phyloP scores from a whole-genome alignment of 352 stramenopile genomes.

The Phytophthora fragariaefolia region DNA sequence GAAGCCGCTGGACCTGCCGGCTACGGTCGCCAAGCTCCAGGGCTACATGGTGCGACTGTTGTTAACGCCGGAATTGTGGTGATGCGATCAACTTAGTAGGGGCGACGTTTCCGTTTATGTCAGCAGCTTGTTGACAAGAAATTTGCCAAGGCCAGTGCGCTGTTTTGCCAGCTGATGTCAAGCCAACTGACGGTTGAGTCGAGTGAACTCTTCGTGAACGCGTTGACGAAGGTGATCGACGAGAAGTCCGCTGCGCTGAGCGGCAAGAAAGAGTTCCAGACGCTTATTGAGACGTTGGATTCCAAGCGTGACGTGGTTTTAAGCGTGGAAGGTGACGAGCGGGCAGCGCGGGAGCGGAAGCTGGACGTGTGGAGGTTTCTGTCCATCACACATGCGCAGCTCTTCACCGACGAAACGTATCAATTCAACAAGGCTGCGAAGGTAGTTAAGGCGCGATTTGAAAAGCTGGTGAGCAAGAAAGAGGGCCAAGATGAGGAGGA shows the following conservation, averaged over 20 bases:
- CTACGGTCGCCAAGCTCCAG: conserved; percentile 63
- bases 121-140: conserved; percentile 76
- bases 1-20: conserved; percentile 43
- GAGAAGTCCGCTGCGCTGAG: conserved; percentile 51
- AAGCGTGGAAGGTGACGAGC: conserved; percentile 6
- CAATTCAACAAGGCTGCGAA: conserved; percentile 79
- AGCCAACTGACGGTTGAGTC: conserved; percentile 50
- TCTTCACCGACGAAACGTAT: conserved; percentile 87
- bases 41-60: conserved; percentile 55
- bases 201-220: conserved; percentile 52
- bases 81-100: too few relatives aligned
- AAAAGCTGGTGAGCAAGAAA: conserved; percentile 32
- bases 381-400: conserved; percentile 62
- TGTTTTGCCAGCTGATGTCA: conserved; percentile 59
- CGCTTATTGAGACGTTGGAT: conserved; percentile 51
- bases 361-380: conserved; percentile 62
- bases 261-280: conserved; percentile 61
- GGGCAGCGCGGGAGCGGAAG: conserved; percentile 16
- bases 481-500: conserved; percentile 16
- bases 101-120: neutral
- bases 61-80: too few relatives aligned
- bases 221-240: conserved; percentile 52
- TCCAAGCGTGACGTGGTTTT: conserved; percentile 44
- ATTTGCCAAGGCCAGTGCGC: conserved; percentile 66
- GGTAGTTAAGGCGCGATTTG: conserved; percentile 58